Evolutionary conservation across 805 yeast genomes (phyloP), one percentile per base, ranked within the genome.

Genomic region (Lachancea thermotolerans): DNA sequence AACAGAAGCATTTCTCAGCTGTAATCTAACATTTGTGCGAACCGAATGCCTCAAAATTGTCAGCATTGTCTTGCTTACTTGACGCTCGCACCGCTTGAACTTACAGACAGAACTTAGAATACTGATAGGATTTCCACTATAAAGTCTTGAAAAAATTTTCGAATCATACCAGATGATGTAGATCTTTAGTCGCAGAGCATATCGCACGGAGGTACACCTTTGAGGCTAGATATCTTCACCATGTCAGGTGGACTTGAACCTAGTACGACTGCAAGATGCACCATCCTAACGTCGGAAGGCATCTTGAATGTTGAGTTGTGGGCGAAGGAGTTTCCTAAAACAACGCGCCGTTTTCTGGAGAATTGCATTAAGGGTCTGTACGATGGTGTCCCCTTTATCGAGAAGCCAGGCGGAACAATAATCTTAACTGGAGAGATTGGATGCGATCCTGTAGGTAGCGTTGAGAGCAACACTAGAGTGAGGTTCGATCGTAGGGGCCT

Each of bases 321-420:
- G 80, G 85, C 89, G 10, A 77, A 77, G 52, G 87, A 85, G 57
- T 61, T 75, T 2, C 88, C 89, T 0, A 49, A 51, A 0, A 70
- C 78, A 1, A 56, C 74, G 28, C 55, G 70, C 31, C 54, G 57
- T 33, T 82, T 84, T 52, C 56, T 84, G n/a, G 67, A 69, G 41
- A 68, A 66, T 32, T 75, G 83, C 50, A 35, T 69, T 12, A 63
- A 73, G 46, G 71, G 72, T 9, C 55, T 53, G 34, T 79, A 70
- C 54, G 60, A 60, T 39, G 72, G 70, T 11, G 57, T 67, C 43
- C 49, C 51, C 33, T 78, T 82, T 53, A 25, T 25, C 4, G 15
- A 30, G 28, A 37, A 38, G 25, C 56, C 70, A 8, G 53, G 59
- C 7, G 63, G 63, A 17, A 63, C 68, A 46, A 50, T 71, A 10